Conservation (phyloP, 768 basidiomycete species). For the Coprinopsis cinerea region DNA sequence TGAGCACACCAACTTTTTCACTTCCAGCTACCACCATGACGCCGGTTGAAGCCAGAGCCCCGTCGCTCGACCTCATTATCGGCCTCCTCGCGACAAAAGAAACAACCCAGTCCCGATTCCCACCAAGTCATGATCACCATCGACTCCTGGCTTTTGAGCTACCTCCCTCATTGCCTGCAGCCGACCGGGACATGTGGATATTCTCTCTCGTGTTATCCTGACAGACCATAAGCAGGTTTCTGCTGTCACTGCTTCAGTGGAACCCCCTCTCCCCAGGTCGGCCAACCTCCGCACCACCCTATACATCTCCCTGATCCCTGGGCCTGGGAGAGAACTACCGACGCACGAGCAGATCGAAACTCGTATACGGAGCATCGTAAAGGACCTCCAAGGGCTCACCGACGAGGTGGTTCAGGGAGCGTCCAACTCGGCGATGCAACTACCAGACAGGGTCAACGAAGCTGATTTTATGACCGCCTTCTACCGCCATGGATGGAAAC, state of each 20-base stretch:
- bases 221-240: not conserved
- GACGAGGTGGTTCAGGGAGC: not conserved
- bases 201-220: not conserved
- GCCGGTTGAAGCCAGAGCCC: not conserved
- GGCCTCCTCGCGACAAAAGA: not conserved
- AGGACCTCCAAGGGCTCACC: not conserved
- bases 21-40: not conserved
- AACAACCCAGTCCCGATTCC: not conserved
- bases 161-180: not conserved
- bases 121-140: not conserved
- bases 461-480: not conserved
- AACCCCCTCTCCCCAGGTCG: not conserved
- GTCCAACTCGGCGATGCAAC: not conserved
- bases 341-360: not conserved
- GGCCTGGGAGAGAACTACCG: no score
- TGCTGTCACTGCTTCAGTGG: not conserved
- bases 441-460: not conserved
- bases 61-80: no score
- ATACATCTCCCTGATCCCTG: no score
- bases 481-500: not conserved
- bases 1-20: no score
- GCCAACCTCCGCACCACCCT: not conserved
- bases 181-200: not conserved
- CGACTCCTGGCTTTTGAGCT: not conserved
- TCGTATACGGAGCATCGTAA: not conserved